Conservation (phyloP, 345 rosid species). For the Gossypioides kirkii region DNA sequence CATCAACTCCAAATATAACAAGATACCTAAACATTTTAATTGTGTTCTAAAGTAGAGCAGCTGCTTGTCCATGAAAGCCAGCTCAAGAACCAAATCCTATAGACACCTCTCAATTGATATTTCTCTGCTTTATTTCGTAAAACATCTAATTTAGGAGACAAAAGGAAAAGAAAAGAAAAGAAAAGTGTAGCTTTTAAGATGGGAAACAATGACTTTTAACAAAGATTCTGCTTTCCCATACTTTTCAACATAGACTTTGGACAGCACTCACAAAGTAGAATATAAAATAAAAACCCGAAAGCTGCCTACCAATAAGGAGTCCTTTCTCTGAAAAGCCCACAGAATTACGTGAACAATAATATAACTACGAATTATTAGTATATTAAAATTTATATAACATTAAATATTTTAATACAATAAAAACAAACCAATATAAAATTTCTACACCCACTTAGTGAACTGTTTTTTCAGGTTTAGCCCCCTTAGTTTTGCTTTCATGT, state of each 20-base stretch:
- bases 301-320: slow-evolving; percentile 29
- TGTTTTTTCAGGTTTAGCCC: no score
- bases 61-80: background rate
- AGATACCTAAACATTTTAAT: background rate
- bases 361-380: no score
- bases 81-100: background rate
- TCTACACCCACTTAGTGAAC: no score
- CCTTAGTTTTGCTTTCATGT: no score
- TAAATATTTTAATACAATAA: no score
- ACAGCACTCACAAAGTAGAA: slow-evolving; percentile 20
- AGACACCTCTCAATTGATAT: background rate
- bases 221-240: slow-evolving; percentile 21
- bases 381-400: no score
- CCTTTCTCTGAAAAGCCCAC: slow-evolving; percentile 15
- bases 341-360: no score
- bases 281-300: slow-evolving; percentile 12
- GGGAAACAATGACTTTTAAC: background rate
- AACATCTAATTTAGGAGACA: background rate
- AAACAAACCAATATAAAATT: no score
- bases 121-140: background rate
- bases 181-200: background rate
- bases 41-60: background rate
- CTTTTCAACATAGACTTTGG: slow-evolving; percentile 18
- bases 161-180: background rate
- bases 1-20: background rate